Evolutionary conservation across 2,329 filamentous ascomycete species (phyloP), one percentile per base, ranked within the genome.

Genomic region (Chalara sp.): DNA sequence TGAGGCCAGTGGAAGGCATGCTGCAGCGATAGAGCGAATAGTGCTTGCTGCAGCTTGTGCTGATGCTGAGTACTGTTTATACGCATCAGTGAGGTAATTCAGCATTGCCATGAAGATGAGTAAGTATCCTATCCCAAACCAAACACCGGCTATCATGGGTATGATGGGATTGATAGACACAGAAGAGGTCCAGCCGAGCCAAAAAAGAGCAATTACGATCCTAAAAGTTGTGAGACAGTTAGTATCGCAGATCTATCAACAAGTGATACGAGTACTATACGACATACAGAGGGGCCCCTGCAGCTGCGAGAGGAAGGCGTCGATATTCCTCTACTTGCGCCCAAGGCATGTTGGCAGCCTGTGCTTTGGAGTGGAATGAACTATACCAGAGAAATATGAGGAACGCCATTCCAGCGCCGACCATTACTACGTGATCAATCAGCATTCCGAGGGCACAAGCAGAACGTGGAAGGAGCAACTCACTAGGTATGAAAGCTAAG

Each of bases 21-120:
- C 68, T 1, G 72, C 73, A 3, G 74, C 55, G 5, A 67, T 64
- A 21, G 62, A 65, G 10, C 67, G 61, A 5, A 61, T 61, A 29
- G 62, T 56, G 47, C 67, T 64, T 47, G 71, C 69, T n/a, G 62
- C 65, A 2, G 69, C 68, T 50, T 69, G 80, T n/a, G 82, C 67
- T 44, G 72, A 76, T 35, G 79, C 78, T 1, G 78, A 76, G 59
- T 79, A 79, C 56, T 68, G 65, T 6, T 75, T 75, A 56, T 80
- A 79, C 48, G 68, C 70, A 40, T 79, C 68, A 1, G 76, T 74
- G 13, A 81, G 70, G 65, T 80, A 81, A 54, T 79, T 69, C 59
- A 80, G 80, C 63, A 80, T 72, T 62, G 73, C 76, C 65, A 80
- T 76, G 67, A 80, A 72, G 48, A 80, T 68, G 47, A 79, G 59